A percentile compares a stretch with the other conserved stretches of the same genome.
These are phyloP conservation scores for Diaporthe sp. DNA, from an alignment of 2,329 filamentous ascomycete genomes.

Conservation along the genomic window DNA sequence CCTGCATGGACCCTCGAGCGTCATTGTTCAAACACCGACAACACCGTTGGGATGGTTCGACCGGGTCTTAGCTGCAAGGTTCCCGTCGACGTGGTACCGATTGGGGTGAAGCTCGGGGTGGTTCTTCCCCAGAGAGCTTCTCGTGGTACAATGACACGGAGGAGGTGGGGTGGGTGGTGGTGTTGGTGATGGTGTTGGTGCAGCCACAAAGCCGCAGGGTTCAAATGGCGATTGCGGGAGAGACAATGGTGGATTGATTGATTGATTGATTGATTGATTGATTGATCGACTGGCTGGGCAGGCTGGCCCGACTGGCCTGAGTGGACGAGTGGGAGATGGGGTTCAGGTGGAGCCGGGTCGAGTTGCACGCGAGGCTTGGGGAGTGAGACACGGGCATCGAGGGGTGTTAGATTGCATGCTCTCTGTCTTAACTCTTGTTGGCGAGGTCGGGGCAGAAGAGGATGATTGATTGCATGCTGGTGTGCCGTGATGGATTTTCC, in stretches of 20 bases:
- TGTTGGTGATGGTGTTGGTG: background rate
- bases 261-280: conserved; percentile 13
- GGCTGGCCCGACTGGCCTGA: background rate
- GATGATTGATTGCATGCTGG: background rate
- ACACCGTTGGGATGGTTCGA: conserved; percentile 18
- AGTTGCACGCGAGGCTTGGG: conserved; percentile 13
- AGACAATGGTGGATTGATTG: conserved; percentile 8
- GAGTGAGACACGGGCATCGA: conserved; percentile 15
- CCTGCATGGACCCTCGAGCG: conserved; percentile 15
- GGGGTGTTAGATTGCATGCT: conserved; percentile 18
- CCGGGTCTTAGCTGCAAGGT: conserved; percentile 21
- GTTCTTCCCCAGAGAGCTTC: background rate
- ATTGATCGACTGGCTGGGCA: conserved; percentile 7
- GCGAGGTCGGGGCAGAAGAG: background rate
- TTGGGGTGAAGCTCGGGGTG: background rate
- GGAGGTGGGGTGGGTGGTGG: background rate
- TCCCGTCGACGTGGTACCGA: conserved; percentile 21
- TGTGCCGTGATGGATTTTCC: background rate
- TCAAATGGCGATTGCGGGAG: background rate
- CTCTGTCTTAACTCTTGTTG: background rate
- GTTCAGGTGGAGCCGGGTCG: conserved; percentile 20
- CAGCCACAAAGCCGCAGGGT: background rate
- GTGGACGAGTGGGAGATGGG: background rate
- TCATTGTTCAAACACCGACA: conserved; percentile 7
- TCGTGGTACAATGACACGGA: background rate